Evolutionary conservation across 306 rosid genomes (phyloP), one percentile per base, ranked within the genome.

Genomic region (Hippophae gyantsensis): DNA sequence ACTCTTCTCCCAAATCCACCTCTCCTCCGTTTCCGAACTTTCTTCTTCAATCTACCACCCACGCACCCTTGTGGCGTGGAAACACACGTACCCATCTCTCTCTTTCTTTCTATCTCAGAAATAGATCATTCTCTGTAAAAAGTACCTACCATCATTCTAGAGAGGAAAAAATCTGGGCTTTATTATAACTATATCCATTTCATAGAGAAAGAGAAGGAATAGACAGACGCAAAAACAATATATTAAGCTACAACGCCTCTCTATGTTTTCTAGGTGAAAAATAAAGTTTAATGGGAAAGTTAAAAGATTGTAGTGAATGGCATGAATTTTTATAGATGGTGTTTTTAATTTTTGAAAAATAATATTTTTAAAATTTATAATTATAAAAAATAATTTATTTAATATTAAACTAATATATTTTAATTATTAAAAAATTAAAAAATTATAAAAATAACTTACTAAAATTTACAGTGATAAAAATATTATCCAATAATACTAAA

Each of bases 41-140:
- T 80, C 79, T 73, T 81, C 11, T 66, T 69, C 63, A 67, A 67
- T 59, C 74, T 76, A 65, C 78, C 76, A 61, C 90, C 93, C 26
- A 80, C 74, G 61, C 95, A 88, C 27, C 84, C 76, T 60, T 77
- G 59, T 14, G 84, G 94, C 67, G 79, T 74, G 18, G 99, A 93
- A 18, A 85, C 86, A 68, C 99, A 93, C 51, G 84, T 81, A 41
- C 99, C 99, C 99, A 92, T 90, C 2, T 68, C 72, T 63, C 42
- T 32, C 5, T 2, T 32, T 32, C 62, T 67, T 63, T 72, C 48
- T 60, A 69, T 2, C 54, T 48, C 51, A 65, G 56, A 48, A 63
- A 58, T 70, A 65, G 69, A 53, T 63, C 78, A 41, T 60, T 58
- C 23, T 49, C 59, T 53, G 48, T 43, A 63, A 46, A 44, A 54